Base-by-base conservation (phyloP, 2,329 filamentous ascomycete genomes). In the Venturia oleaginea region DNA sequence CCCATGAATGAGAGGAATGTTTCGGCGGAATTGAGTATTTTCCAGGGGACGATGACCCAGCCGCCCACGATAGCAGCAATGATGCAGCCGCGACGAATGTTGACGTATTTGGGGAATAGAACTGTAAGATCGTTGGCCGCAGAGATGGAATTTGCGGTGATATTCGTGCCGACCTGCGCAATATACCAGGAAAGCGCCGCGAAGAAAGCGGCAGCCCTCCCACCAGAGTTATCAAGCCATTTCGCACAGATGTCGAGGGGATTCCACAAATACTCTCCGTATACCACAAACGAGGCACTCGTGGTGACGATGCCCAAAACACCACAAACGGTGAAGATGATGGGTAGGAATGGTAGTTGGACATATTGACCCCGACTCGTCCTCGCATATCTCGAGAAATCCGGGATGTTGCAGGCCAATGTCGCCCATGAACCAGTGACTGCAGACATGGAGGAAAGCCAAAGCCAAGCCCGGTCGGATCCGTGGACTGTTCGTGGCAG, bases 91-190 rank as follows among this genome's bases (percentile, higher is more conserved):
- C 71, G 66, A 1, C 70, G 65, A 11, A 73, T 69, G 8, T 70
- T 72, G 60, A 68, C 37, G 64, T 67, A 19, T 70, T 78, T 34
- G 73, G 76, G 19, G 67, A 73, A 51, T 70, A 74, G 40, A 72
- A 79, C 2, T 79, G 80, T 38, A 76, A 78, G 64, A 79, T 84
- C 7, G 30, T 70, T 70, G 38, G 70, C 68, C 10, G 68, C 68
- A 1, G 69, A 69, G 4, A 73, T 66, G 17, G 67, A 68, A 64
- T 72, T 73, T 13, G 71, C 69, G 13, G 67, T 67, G 7, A 72
- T 65, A 34, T 73, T 73, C 22, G 67, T 68, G 38, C 69, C 65
- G 30, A 73, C 67, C 27, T 71, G 68, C 1, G 66, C 68, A 1
- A 72, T 64, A 48, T 69, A 65, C 70, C 70, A 72, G n/a, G 66